Percentiles rank a stretch among this genome's conserved stretches.
Conservation (phyloP, 345 rosid species). For the Jatropha curcas region DNA sequence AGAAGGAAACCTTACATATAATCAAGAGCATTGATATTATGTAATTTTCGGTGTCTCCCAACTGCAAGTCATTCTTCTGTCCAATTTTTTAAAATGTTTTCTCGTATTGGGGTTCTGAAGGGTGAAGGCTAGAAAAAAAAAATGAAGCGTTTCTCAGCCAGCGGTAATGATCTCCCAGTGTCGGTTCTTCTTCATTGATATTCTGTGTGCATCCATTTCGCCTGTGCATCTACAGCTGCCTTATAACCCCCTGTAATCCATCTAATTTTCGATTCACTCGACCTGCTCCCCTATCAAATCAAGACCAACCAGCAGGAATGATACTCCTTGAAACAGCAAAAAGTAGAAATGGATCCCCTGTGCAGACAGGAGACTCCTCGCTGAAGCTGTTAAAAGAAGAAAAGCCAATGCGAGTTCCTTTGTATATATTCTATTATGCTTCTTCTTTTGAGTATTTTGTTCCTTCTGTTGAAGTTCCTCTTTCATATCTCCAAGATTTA, state of each 20-base stretch:
- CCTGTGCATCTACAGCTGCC: background rate
- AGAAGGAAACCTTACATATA: conserved; percentile 18
- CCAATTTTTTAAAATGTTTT: conserved; percentile 7
- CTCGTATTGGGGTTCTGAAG: conserved; percentile 5
- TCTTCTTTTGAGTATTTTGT: conserved; percentile 53
- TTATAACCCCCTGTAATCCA: background rate
- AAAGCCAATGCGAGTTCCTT: conserved; percentile 88
- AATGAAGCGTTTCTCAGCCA: conserved; percentile 19
- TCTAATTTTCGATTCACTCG: conserved; percentile 34
- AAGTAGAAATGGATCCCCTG: conserved; percentile 98
- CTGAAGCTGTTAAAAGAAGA: conserved; percentile 79
- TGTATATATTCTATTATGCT: conserved; percentile 77
- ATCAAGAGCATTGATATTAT: conserved; percentile 16
- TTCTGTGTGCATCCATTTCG: conserved; percentile 14
- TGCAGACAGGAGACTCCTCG: conserved; percentile 85
- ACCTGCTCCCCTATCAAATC: conserved; percentile 97
- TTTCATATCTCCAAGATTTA: conserved; percentile 54
- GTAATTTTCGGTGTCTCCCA: conserved; percentile 17
- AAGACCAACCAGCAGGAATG: conserved; percentile 90
- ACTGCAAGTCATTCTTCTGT: conserved; percentile 17
- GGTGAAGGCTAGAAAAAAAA: conserved; percentile 24
- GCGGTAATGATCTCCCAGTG: conserved; percentile 1
- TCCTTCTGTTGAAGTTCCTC: conserved; percentile 45
- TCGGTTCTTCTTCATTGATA: background rate
- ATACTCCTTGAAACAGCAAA: conserved; percentile 91